phyloP scores from a whole-genome alignment of 106 monocot species.

The Allium sativum region DNA sequence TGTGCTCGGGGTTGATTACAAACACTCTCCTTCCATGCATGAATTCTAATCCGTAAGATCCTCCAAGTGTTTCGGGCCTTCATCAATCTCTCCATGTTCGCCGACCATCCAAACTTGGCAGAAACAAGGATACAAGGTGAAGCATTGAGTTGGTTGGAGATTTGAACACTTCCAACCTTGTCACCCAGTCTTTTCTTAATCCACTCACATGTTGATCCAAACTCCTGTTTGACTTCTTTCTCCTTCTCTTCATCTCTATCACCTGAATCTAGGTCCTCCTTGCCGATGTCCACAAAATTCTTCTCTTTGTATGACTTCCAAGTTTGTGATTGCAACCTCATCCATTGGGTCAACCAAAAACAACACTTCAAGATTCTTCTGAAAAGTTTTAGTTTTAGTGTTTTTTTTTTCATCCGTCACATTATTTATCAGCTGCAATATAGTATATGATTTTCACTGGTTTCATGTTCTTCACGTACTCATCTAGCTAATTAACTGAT shows the following conservation, averaged over 20 bases:
- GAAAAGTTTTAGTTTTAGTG: constrained; percentile 79
- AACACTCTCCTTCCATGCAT: constrained; percentile 87
- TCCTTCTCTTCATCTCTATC: constrained; percentile 92
- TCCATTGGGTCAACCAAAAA: constrained; percentile 94
- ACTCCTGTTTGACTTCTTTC: constrained; percentile 87
- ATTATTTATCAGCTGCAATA: constrained; percentile 85
- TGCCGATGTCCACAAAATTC: constrained; percentile 97
- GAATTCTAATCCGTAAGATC: constrained; percentile 66
- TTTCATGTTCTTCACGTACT: constrained; percentile 97
- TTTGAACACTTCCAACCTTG: constrained; percentile 81
- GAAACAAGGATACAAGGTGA: constrained; percentile 93
- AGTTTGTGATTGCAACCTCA: constrained; percentile 78
- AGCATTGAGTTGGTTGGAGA: constrained; percentile 77
- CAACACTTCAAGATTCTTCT: constrained; percentile 79
- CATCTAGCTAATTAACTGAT: constrained; percentile 86
- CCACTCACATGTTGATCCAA: constrained; percentile 70
- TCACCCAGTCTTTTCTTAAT: constrained; percentile 87
- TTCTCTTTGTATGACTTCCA: constrained; percentile 96
- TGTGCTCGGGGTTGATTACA: constrained; percentile 93
- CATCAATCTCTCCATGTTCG: constrained; percentile 99
- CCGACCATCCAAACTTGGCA: constrained; percentile 97
- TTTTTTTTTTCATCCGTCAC: no score
- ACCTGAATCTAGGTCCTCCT: constrained; percentile 92
- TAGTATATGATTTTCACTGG: constrained; percentile 88
- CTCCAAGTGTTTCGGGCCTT: constrained; percentile 79